Evolutionary conservation across 768 basidiomycete genomes (phyloP).

Genomic region (Agrocybe pediades): DNA sequence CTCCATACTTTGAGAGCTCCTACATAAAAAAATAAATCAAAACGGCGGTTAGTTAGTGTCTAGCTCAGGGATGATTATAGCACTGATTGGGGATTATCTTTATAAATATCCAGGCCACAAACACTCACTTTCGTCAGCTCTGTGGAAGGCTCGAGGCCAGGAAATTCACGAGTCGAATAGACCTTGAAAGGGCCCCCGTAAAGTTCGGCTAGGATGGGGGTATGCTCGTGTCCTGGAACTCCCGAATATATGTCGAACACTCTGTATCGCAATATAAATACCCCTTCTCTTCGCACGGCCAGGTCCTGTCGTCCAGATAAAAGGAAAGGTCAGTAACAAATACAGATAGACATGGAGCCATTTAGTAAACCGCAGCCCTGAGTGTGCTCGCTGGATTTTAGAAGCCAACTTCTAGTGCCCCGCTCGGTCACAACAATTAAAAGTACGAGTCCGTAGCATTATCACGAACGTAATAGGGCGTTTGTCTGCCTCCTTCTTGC

Average conservation of each 20-base stretch:
- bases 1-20: conserved; percentile 39
- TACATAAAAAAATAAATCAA: conserved; percentile 12
- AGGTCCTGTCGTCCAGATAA: conserved; percentile 49
- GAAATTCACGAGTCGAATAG: conserved; percentile 76
- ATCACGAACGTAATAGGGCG: neutral
- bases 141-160: conserved; percentile 68
- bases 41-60: neutral
- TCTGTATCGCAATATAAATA: conserved; percentile 72
- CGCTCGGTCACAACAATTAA: neutral
- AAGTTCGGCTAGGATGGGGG: conserved; percentile 59
- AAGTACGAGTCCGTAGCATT: neutral
- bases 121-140: conserved; percentile 62
- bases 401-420: neutral
- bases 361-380: neutral
- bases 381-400: neutral
- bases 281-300: conserved; percentile 66
- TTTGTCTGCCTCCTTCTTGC: neutral
- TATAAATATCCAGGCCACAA: conserved; percentile 5
- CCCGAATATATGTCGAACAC: conserved; percentile 60
- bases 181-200: conserved; percentile 69
- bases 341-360: neutral
- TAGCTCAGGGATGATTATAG: neutral
- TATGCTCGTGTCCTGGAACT: conserved; percentile 25
- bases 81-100: neutral
- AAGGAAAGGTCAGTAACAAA: conserved; percentile 4